Base-by-base conservation (phyloP, 1,139 yeast genomes). In the Debaryomyces sp. region DNA sequence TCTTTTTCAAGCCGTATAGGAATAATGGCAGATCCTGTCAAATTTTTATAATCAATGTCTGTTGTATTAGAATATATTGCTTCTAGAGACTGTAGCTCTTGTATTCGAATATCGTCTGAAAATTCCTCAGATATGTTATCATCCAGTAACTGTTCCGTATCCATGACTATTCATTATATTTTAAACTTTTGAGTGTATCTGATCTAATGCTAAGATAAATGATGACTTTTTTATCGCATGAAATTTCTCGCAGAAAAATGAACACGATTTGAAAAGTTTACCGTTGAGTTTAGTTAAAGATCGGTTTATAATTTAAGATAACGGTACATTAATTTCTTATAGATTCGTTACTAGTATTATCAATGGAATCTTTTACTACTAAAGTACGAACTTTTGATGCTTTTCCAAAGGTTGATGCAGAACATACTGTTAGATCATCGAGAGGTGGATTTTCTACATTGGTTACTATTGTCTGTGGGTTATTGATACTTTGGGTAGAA, bases 401-500 rank as follows among this genome's bases (percentile, higher is more conserved):
- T 32, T 90, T 90, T 60, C 92, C 98, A 18, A 92, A 92, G 67
- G 89, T 90, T 24, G 86, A 87, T 47, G 80, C 90, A 6, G 80
- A 87, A 52, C 92, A 89, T 59, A 80, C 87, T 38, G 86, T 87
- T 44, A 71, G 89, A 54, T 87, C 96, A 1, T 73, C 81, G 35
- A 75, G 94, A 53, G 96, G 96, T 26, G 94, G 96, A 3, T 63
- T 82, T 22, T 81, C 92, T n/a, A 85, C 96, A 0, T 57, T 90
- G 3, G 45, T 86, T 43, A 83, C 92, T 9, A 74, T 78, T 21
- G 57, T 87, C 24, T 75, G 82, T 47, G 80, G 87, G 23, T 60
- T 90, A 13, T 81, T 90, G 60, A 72, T 92, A 40, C 66, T 89
- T 12, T 91, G 96, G 90, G 81, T 89, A n/a, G 96, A 91, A 63